phyloP scores from a whole-genome alignment of 2,329 filamentous ascomycete genomes.

The Passalora sequoiae region DNA sequence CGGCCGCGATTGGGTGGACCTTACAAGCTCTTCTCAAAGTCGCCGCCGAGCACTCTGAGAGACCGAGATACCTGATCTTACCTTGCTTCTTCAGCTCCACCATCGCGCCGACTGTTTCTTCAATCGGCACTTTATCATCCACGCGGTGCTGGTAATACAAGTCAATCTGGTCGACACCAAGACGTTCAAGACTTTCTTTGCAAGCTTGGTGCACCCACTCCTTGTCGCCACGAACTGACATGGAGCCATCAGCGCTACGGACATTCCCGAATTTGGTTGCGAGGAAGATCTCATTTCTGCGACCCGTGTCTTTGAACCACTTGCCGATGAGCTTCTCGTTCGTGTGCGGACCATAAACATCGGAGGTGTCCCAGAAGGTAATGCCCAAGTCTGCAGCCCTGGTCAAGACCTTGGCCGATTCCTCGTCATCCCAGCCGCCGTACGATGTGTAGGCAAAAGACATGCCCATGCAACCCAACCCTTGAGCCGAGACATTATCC shows the following conservation, averaged over 20 bases:
- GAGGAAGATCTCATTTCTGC: slow-evolving; percentile 40
- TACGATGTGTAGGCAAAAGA: slow-evolving; percentile 32
- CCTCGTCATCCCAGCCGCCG: slow-evolving; percentile 29
- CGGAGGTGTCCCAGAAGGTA: slow-evolving; percentile 30
- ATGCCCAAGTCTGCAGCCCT: slow-evolving; percentile 27
- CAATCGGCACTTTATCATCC: slow-evolving; percentile 41
- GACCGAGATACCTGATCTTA: slow-evolving; percentile 51
- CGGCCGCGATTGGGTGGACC: slow-evolving; percentile 47
- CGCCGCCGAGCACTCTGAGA: slow-evolving; percentile 46
- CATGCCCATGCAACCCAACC: slow-evolving; percentile 36
- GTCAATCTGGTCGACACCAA: slow-evolving; percentile 39
- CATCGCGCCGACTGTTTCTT: slow-evolving; percentile 43
- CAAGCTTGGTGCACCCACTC: slow-evolving; percentile 37
- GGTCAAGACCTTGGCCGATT: slow-evolving; percentile 25
- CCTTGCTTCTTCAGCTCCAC: slow-evolving; percentile 46
- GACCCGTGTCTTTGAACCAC: slow-evolving; percentile 39
- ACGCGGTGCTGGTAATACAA: slow-evolving; percentile 45
- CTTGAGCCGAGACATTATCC: slow-evolving; percentile 31
- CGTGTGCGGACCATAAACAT: slow-evolving; percentile 30
- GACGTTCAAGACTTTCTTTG: slow-evolving; percentile 33
- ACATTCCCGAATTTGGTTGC: slow-evolving; percentile 38
- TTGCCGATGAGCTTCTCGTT: slow-evolving; percentile 34
- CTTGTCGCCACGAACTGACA: slow-evolving; percentile 33
- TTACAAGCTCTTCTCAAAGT: slow-evolving; percentile 48
- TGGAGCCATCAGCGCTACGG: slow-evolving; percentile 15